A percentile compares a stretch with the other conserved stretches of the same genome.
These are phyloP conservation scores for Apiotrichum porosum DNA, from an alignment of 1,284 basidiomycete genomes.

Conservation along the genomic window DNA sequence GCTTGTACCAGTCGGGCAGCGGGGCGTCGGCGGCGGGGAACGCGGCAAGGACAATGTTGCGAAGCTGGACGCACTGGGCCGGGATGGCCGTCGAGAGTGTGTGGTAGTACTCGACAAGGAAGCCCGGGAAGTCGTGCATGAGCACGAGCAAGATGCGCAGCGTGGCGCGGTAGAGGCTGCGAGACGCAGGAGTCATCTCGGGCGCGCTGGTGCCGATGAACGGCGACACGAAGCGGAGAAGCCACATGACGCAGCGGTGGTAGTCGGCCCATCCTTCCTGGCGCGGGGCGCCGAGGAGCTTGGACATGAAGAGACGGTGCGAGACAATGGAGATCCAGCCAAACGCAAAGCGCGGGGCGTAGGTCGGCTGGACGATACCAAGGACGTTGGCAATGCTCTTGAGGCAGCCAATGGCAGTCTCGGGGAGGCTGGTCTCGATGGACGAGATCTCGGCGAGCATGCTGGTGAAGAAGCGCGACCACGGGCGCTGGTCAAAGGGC, in stretches of 20 bases:
- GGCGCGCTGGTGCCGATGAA: constrained; percentile 70
- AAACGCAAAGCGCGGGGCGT: constrained; percentile 97
- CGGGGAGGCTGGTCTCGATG: constrained; percentile 75
- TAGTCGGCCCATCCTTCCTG: constrained; percentile 82
- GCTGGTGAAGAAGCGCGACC: constrained; percentile 97
- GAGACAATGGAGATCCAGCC: constrained; percentile 97
- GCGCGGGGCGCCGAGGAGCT: constrained; percentile 60
- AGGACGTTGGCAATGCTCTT: constrained; percentile 89
- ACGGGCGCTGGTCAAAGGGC: constrained; percentile 94
- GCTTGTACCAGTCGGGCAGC: constrained; percentile 61
- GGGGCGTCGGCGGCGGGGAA: constrained; percentile 84
- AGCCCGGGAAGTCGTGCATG: constrained; percentile 98
- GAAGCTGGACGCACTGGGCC: constrained; percentile 86
- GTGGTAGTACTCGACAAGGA: constrained; percentile 95
- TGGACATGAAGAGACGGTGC: constrained; percentile 96
- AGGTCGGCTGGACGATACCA: constrained; percentile 90
- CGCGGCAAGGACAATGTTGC: constrained; percentile 93
- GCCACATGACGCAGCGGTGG: constrained; percentile 85
- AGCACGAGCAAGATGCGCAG: constrained; percentile 87
- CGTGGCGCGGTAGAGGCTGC: constrained; percentile 88
- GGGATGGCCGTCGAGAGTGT: constrained; percentile 91
- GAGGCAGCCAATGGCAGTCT: constrained; percentile 83
- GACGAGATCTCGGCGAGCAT: constrained; percentile 84
- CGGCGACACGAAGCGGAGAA: constrained; percentile 89
- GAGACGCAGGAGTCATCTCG: constrained; percentile 74